A percentile compares a stretch with the other conserved stretches of the same genome.
Conservation (phyloP, 1,284 basidiomycete species). For the Heterobasidion parviporum region DNA sequence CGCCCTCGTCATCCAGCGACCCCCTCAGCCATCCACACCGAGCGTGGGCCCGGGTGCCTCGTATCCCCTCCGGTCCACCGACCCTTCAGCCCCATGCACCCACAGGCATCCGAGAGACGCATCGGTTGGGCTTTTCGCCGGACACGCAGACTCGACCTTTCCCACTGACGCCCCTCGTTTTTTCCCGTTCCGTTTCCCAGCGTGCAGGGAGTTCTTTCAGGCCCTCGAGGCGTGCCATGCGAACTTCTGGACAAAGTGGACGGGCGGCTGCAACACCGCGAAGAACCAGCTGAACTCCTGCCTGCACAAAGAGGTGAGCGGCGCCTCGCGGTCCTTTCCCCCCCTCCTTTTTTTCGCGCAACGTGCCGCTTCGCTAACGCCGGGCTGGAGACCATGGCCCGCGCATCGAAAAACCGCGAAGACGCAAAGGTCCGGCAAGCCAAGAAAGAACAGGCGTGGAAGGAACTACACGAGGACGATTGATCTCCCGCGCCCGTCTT, state of each 20-base stretch:
- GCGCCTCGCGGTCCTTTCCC: slow-evolving; percentile 1
- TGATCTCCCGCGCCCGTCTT: slow-evolving; percentile 9
- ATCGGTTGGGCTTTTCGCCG: slow-evolving; percentile 32
- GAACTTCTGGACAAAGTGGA: slow-evolving; percentile 51
- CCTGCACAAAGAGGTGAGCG: slow-evolving; percentile 67
- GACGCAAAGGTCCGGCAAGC: slow-evolving; percentile 50
- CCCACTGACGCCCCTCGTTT: slow-evolving; percentile 1
- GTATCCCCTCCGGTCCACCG: too few relatives aligned
- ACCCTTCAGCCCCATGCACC: slow-evolving; percentile 43
- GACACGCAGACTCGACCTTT: not conserved
- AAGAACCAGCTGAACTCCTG: slow-evolving; percentile 71
- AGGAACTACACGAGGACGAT: slow-evolving; percentile 48
- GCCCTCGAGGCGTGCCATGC: slow-evolving; percentile 64
- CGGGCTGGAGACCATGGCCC: slow-evolving; percentile 48
- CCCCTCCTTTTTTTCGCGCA: not conserved
- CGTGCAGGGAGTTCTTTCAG: slow-evolving; percentile 65
- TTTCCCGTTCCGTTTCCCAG: slow-evolving; percentile 26
- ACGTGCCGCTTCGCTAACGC: not conserved
- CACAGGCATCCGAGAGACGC: slow-evolving; percentile 65
- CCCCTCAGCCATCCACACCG: too few relatives aligned
- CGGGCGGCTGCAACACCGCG: slow-evolving; percentile 64
- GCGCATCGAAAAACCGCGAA: slow-evolving; percentile 65
- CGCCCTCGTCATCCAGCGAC: too few relatives aligned
- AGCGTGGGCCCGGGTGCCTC: too few relatives aligned
- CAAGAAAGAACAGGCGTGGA: slow-evolving; percentile 51